A percentile compares a stretch with the other conserved stretches of the same genome.
These are phyloP conservation scores for Ettlia oleoabundans DNA, from an alignment of 139 green algal species.

Conservation along the genomic window DNA sequence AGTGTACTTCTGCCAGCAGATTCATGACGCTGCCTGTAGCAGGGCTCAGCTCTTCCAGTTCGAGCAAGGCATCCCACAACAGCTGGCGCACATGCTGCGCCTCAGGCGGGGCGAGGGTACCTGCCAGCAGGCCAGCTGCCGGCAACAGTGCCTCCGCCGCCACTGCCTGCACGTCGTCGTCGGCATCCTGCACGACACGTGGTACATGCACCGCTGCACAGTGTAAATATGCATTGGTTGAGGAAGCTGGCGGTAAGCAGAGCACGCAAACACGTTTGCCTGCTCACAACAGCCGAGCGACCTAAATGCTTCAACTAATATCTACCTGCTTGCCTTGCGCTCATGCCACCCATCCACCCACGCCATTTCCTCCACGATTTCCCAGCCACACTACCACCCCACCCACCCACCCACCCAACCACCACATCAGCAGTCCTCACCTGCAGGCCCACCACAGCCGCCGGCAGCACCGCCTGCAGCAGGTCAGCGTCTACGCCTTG, in stretches of 20 bases:
- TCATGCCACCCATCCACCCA: no score
- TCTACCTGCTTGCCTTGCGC: no score
- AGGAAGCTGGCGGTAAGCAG: neutral
- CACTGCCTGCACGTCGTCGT: conserved; percentile 94
- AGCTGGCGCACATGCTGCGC: conserved; percentile 35
- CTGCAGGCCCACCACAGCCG: conserved; percentile 65
- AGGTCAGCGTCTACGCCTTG: conserved; percentile 41
- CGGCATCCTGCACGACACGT: conserved; percentile 60
- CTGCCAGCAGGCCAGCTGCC: conserved; percentile 60
- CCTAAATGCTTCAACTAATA: no score
- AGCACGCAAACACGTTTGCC: neutral
- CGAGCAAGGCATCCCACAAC: conserved; percentile 82
- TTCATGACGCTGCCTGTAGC: conserved; percentile 77
- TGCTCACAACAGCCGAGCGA: no score
- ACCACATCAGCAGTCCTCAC: conserved; percentile 13
- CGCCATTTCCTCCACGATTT: neutral
- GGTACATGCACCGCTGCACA: no score
- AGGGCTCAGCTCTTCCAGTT: conserved; percentile 86
- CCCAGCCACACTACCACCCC: neutral
- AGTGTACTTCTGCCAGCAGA: conserved; percentile 81
- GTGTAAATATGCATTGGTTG: neutral
- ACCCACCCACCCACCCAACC: neutral
- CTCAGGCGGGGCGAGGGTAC: conserved; percentile 11
- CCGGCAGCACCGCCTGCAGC: conserved; percentile 67
- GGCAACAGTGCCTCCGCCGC: conserved; percentile 91